Evolutionary conservation across 306 rosid genomes (phyloP), one percentile per base, ranked within the genome.

Genomic region (Lagenaria siceraria): DNA sequence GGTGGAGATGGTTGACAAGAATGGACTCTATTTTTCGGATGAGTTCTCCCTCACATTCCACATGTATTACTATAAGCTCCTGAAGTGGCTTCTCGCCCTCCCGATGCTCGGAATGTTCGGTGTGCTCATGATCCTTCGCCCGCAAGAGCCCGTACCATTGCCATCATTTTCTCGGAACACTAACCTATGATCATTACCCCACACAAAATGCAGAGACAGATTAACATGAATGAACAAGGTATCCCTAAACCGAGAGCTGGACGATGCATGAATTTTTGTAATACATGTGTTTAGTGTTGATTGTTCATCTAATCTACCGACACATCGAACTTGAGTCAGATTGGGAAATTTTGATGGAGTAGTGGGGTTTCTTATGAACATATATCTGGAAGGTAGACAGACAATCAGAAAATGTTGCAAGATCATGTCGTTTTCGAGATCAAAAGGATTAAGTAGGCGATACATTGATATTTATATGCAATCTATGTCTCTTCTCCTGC

Each of bases 1-100:
- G 88, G 97, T 96, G 51, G 99, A 96, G 89, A 92, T 96, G 99
- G 98, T 96, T 52, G 99, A 96, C 92, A 88, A 70, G 87, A 90
- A 96, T 35, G 96, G 99, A 48, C 84, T 96, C 38, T 89, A 96
- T 86, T 96, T 96, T 80, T 82, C 89, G 8, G 99, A 92, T 74
- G 98, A 96, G 19, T 96, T 96, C 83, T 92, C 99, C 80, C 96
- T 96, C 69, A 96, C 99, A 78, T 96, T 96, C 86, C 99, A 92
- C 75, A 90, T 96, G 99, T 83, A 96, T 85, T 96, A 92, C 85
- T 96, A 92, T 76, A 96, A 90, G 81, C 80, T 96, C 80, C 76
- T 96, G 90, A 96, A 96, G 85, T 92, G 99, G 99, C 88, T 96
- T 79, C 91, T 96, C 59, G 90, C 92, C 83, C 92, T 96, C 61